Evolutionary conservation across 495 filamentous ascomycete species (phyloP), one percentile per base, ranked within the genome.

Genomic region (Chaetomium cochliodes): DNA sequence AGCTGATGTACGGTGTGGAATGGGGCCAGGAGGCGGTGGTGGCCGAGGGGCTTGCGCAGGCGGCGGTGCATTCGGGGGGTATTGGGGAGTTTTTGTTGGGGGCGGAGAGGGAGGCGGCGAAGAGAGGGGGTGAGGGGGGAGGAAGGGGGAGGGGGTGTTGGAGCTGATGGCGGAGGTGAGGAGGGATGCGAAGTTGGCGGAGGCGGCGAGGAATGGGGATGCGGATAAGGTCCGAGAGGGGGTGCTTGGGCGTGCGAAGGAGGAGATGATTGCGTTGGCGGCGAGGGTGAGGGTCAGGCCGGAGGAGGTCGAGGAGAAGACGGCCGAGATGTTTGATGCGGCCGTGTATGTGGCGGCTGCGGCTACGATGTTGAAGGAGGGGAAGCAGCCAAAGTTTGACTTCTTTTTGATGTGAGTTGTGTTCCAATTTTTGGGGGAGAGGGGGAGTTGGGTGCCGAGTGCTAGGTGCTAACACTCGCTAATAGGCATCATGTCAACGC

Each of bases 1-100:
- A 96, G 67, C 81, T 96, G 13, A 90, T 91, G 46, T 94, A 90
- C 70, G 92, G 88, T 2, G 67, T 96, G 20, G 91, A 96, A 67
- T 96, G 91, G 77, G 67, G 82, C 1, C 90, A 93, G 70, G 90
- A 90, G 5, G 90, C 89, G 44, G 86, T 97, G 47, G 80, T 96
- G 20, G 90, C 92, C 2, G 87, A 94, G 81, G 92, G 78, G 3
- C 81, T 96, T 7, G 90, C 93, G 3, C 86, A 93, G 78, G 78
- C 89, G 11, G 85, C 88, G 4, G 82, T 90, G 8, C 87, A 91
- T 67, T 75, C 78, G 0, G 70, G 79, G 46, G 82, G 81, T 71
- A 71, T 88, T 0, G 75, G 73, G 7, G 67, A 37, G 18, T 82
- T 85, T 58, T 75, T 94, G 25, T 53, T 81, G 0, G 75, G 70